Base-by-base conservation (phyloP, 129 eudicot species). In the Flaveria robusta region DNA sequence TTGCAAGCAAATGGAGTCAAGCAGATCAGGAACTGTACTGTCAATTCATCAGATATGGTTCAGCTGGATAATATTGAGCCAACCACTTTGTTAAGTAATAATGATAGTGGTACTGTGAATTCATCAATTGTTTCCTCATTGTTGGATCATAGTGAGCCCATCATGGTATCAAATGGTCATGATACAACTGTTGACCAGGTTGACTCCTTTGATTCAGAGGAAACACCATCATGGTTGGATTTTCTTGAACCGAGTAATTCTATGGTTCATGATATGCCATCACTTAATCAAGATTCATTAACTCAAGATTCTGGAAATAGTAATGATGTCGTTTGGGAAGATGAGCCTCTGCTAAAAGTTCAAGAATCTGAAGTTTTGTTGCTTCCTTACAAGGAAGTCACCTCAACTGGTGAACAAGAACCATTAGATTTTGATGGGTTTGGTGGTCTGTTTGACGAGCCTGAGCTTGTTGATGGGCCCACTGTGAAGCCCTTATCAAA, bases 361-460 rank as follows among this genome's bases (percentile, higher is more conserved):
- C 85, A 78, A 83, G 91, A 81, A 75, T 80, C 86, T 74, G 80
- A 79, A 81, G 81, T 88, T 60, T 62, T 85, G 22, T 80, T 87
- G 74, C 90, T 86, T 80, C 87, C 92, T 16, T 79, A 81, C 72
- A 80, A 81, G 72, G 96, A 88, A 63, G 86, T 72, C 29, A 58
- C 81, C 23, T 72, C 85, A 51, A 60, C 71, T 69, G 75, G 63
- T 9, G 73, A 56, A 42, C 83, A 87, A 75, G 88, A 86, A 77
- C 23, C 75, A 14, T 62, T 70, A 55, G 92, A 87, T 29, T 89
- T 91, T 81, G 97, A 85, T 65, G 96, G 88, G n/a, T 84, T 89
- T 82, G 96, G 92, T 65, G 90, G 81, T 50, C 45, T 94, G 62
- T 94, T 91, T 77, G 83, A 89, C 79, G 99, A 89, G 69, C 97